Base-by-base conservation (phyloP, 768 basidiomycete species). In the Phylloporus sp. region DNA sequence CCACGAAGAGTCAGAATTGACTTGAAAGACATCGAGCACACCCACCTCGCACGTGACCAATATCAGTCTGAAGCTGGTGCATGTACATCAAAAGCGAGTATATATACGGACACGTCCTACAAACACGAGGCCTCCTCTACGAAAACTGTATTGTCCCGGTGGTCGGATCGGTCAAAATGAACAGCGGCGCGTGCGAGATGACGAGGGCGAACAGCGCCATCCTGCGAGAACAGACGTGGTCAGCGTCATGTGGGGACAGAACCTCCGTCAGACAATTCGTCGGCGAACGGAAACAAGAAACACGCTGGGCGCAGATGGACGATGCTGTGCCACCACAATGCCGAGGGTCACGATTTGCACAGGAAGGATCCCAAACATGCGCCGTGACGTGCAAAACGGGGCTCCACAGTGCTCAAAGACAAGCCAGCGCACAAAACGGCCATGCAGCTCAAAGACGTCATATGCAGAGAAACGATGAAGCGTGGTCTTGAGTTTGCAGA, bases 201-300 rank as follows among this genome's bases (percentile, higher is more conserved):
- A 69, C 45, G 13, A 69, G 57, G 36, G 58, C 69, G 42, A 69
- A 67, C 48, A 63, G 41, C 39, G 67, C 69, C 57, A 70, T 70
- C 65, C 67, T 70, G 57, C 64, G 61, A 45, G 61, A 58, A 59
- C 42, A 58, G 36, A 52, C 65, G 55, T 59, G 65, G 62, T 68
- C 50, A 66, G 59, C 48, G 41, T 58, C 53, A 59, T 53, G 59
- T 55, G 47, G 53, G 41, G 45, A 16, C 13, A 35, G 45, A 47
- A 44, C 38, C 45, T 7, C 59, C 56, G 53, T 43, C 45, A 34
- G 23, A 35, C 35, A 13, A 52, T 45, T 49, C 60, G 55, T 65
- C 60, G 55, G 61, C 34, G 53, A 49, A 58, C 62, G 62, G 57
- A 57, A 45, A 54, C 47, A 55, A 49, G 50, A 39, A 44, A 49